Base-by-base conservation (phyloP, 257 asterid species). In the Agastache rugosa region DNA sequence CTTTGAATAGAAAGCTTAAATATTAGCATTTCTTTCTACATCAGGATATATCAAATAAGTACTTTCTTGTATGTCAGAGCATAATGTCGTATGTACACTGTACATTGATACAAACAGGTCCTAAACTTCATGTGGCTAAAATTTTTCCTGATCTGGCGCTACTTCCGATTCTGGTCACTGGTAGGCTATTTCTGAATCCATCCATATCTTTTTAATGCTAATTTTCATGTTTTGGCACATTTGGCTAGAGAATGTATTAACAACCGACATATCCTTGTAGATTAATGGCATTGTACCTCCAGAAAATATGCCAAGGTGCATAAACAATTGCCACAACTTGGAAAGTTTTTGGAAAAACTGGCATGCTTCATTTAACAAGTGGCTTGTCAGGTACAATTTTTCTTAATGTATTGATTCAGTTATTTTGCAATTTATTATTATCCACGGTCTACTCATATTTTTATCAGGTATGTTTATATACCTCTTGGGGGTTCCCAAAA, bases 351-450 rank as follows among this genome's bases (percentile, higher is more conserved):
- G 97, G 99, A 94, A 89, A 85, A 94, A 87, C 71, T 94, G 97
- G 99, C 99, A 94, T 85, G 97, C 97, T 71, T 94, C 99, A 17
- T 94, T 86, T 84, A 94, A 94, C 92, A 92, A 86, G 79, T 94
- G 99, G 99, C 99, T 94, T 59, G 99, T 94, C 75, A 90, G 97
- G 98, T 90, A 81, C 77, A 67, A 16, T 55, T 55, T 62, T 62
- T 61, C 73, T 72, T 45, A 55, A 25, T 8, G 20, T 23, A 6
- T 64, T 35, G 37, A 8, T 2, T 48, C 25, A 41, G 54, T 50
- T 75, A 20, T 69, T 65, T 50, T 73, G 60, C 70, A 55, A 31
- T 31, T 0, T 31, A 31, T 31, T 73, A 35, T 62, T 61, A 47
- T 66, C 27, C 37, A 62, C 23, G n/a, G 47, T 20, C 60, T 41